Evolutionary conservation across 495 filamentous ascomycete genomes (phyloP).

Genomic region (Annulohypoxylon maeteangense): DNA sequence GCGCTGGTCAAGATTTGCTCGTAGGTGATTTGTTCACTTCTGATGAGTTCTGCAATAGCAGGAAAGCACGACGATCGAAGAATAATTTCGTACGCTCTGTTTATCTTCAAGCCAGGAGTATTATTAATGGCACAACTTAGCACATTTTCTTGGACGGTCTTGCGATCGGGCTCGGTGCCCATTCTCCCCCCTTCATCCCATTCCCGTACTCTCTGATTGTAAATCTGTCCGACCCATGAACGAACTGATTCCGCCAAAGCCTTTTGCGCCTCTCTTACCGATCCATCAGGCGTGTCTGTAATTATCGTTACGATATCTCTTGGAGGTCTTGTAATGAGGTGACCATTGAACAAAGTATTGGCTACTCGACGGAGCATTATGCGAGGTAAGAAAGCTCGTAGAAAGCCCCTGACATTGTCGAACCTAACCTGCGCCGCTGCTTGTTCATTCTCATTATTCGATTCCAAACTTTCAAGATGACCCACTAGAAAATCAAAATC

Average conservation of each 20-base stretch:
- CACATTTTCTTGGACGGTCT: background rate
- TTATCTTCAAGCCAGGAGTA: too few species aligned
- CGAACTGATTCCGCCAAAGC: background rate
- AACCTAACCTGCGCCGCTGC: too few species aligned
- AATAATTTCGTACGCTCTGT: background rate
- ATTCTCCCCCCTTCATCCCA: background rate
- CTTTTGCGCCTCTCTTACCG: background rate
- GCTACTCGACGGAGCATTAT: background rate
- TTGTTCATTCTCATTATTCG: background rate
- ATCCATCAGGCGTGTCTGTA: background rate
- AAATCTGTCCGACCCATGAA: background rate
- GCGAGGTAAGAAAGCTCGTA: background rate
- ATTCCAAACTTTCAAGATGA: background rate
- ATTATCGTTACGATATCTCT: background rate
- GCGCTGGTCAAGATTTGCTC: background rate
- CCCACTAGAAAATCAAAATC: background rate
- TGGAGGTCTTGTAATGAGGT: background rate
- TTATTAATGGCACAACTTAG: too few species aligned
- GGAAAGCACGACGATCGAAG: conserved; percentile 12
- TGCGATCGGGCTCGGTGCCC: background rate
- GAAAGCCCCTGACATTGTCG: background rate
- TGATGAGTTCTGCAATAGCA: background rate
- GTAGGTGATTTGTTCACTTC: background rate
- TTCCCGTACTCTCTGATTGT: background rate
- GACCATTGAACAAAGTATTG: background rate